Evolutionary conservation across 2,329 filamentous ascomycete genomes (phyloP).

Genomic region (Curvularia eragrostidis): DNA sequence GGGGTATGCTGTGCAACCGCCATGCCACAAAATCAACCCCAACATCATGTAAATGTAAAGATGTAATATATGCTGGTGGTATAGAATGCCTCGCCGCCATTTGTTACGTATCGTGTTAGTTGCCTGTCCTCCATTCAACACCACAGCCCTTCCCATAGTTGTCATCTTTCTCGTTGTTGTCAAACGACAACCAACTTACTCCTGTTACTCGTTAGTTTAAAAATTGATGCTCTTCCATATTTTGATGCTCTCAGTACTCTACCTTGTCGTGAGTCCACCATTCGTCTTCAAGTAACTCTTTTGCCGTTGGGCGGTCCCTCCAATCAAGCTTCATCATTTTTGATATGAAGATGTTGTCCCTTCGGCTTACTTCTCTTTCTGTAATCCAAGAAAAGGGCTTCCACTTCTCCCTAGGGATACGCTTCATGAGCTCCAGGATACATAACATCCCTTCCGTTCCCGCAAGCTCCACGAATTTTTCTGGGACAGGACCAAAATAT

Average conservation of each 20-base stretch:
- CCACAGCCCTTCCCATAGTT: neutral
- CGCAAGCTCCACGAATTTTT: constrained; percentile 30
- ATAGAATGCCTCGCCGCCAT: too few species aligned
- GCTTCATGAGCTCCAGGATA: constrained; percentile 20
- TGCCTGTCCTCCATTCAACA: neutral
- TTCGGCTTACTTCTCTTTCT: constrained; percentile 20
- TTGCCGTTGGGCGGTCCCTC: constrained; percentile 51
- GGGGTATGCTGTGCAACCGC: too few species aligned
- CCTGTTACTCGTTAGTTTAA: neutral
- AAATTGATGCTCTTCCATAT: too few species aligned
- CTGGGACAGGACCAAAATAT: constrained; percentile 37
- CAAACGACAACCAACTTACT: neutral
- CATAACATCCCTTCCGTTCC: constrained; percentile 20
- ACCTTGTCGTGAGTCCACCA: constrained; percentile 41
- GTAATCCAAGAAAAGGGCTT: constrained; percentile 23
- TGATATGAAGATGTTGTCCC: constrained; percentile 43
- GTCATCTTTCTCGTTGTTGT: neutral
- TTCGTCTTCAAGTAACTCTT: constrained; percentile 47
- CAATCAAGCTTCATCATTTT: constrained; percentile 56
- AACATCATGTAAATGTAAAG: too few species aligned
- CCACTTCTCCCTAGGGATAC: constrained; percentile 18
- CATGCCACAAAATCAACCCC: too few species aligned
- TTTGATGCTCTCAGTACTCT: neutral
- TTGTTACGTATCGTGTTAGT: neutral
- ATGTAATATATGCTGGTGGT: too few species aligned